These are phyloP conservation scores for Aspergillus felis DNA, from an alignment of 2,329 filamentous ascomycete species.

Conservation along the genomic window DNA sequence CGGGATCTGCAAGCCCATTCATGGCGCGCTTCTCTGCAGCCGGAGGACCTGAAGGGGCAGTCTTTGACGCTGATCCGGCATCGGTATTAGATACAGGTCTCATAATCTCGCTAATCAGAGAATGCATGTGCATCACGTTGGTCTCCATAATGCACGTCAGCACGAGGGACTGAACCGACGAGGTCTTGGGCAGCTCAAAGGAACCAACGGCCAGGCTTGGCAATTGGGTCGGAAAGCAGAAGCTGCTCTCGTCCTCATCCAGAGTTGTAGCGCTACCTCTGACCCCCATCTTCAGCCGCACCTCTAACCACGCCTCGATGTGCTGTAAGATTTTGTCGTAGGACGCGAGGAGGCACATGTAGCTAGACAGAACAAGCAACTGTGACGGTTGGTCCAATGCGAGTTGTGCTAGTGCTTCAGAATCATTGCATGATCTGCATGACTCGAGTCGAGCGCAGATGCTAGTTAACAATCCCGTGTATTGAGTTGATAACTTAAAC, in stretches of 20 bases:
- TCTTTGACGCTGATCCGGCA: no score
- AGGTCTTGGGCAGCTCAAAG: background rate
- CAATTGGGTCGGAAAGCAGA: background rate
- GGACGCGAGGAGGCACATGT: conserved; percentile 1
- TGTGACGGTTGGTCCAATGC: conserved; percentile 3
- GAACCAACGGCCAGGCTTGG: background rate
- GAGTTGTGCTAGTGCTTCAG: background rate
- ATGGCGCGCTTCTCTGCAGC: no score
- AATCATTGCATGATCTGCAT: no score
- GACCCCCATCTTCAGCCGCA: background rate
- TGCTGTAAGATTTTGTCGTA: conserved; percentile 5
- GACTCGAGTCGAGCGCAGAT: no score
- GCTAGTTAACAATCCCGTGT: no score
- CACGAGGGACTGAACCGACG: background rate
- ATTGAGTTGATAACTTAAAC: no score
- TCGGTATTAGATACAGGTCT: no score
- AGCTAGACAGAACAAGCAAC: conserved; percentile 5
- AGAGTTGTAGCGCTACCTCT: no score
- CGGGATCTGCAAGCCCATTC: no score
- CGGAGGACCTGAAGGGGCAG: no score
- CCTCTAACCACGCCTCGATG: conserved; percentile 2
- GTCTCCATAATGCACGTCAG: conserved; percentile 3
- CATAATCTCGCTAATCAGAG: no score
- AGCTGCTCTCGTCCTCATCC: background rate
- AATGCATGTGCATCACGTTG: no score